A percentile compares a stretch with the other conserved stretches of the same genome.
These are phyloP conservation scores for Bidens hawaiensis DNA, from an alignment of 140 eudicot genomes.

Conservation along the genomic window DNA sequence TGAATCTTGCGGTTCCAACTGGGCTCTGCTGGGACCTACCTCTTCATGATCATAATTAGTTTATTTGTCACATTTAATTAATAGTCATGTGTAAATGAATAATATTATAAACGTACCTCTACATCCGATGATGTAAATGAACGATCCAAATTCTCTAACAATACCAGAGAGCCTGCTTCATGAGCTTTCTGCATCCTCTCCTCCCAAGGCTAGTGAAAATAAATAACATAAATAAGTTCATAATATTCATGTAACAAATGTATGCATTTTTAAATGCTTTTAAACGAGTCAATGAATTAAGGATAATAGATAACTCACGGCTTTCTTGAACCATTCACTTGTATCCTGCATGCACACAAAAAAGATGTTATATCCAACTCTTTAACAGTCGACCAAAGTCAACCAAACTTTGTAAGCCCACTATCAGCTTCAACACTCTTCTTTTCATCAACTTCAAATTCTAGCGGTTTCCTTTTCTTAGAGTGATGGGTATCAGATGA, in stretches of 20 bases:
- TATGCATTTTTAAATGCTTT: conserved; percentile 3
- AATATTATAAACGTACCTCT: conserved; percentile 44
- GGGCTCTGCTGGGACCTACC: no score
- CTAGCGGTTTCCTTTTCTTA: conserved; percentile 36
- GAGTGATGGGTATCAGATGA: background rate
- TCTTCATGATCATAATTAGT: no score
- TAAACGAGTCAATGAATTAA: background rate
- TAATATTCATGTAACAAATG: background rate
- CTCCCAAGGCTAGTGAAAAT: conserved; percentile 51
- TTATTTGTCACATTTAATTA: background rate
- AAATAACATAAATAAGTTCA: background rate
- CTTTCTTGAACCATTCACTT: conserved; percentile 50
- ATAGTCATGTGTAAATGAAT: background rate
- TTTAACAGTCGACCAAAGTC: background rate
- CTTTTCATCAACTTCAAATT: background rate
- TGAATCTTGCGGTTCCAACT: no score
- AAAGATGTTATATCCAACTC: background rate
- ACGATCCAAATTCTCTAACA: conserved; percentile 59
- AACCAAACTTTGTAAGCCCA: conserved; percentile 1
- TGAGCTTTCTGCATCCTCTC: conserved; percentile 43
- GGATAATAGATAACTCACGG: conserved; percentile 38
- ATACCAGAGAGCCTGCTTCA: conserved; percentile 41
- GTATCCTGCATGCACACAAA: conserved; percentile 44
- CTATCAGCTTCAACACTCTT: conserved; percentile 16
- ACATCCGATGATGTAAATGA: conserved; percentile 56